A percentile compares a stretch with the other conserved stretches of the same genome.
phyloP scores from a whole-genome alignment of 495 filamentous ascomycete species.

The Penicillium herquei region DNA sequence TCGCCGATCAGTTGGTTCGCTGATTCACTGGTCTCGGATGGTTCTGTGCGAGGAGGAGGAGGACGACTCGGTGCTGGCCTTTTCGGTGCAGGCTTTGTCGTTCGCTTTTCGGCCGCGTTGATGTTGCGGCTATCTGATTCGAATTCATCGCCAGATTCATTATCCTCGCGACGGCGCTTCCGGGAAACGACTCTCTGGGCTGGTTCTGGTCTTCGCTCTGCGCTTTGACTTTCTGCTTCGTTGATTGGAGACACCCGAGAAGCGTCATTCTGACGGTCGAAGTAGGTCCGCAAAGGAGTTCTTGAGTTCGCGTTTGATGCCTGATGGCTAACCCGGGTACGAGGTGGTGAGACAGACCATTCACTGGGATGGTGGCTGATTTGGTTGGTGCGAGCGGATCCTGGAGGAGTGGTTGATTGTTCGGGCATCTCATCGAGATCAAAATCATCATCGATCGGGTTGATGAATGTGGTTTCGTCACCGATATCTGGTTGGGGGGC shows the following conservation, averaged over 20 bases:
- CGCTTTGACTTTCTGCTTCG: slow-evolving; percentile 11
- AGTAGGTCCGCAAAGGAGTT: slow-evolving; percentile 22
- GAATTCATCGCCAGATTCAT: slow-evolving; percentile 1
- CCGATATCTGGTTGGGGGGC: background rate
- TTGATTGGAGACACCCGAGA: slow-evolving; percentile 21
- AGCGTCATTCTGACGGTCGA: slow-evolving; percentile 36
- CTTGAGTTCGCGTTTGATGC: too few species aligned
- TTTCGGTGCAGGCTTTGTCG: background rate
- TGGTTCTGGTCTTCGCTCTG: slow-evolving; percentile 10
- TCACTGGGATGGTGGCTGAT: slow-evolving; percentile 15
- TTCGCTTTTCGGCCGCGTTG: background rate
- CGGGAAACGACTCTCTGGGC: slow-evolving; percentile 3
- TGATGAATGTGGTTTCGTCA: slow-evolving; percentile 11
- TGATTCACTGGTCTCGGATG: background rate
- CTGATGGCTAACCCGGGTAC: background rate
- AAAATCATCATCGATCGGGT: slow-evolving; percentile 12
- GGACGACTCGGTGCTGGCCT: background rate
- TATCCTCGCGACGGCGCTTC: slow-evolving; percentile 16
- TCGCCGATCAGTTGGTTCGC: background rate
- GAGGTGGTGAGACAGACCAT: slow-evolving; percentile 10
- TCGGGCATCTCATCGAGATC: slow-evolving; percentile 1
- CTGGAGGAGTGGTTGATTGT: slow-evolving; percentile 19
- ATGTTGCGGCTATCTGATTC: background rate
- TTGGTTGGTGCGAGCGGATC: slow-evolving; percentile 19
- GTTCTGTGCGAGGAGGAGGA: background rate